Evolutionary conservation across 176 grass and related monocot genomes (phyloP).

Genomic region (Bothriochloa decipiens): DNA sequence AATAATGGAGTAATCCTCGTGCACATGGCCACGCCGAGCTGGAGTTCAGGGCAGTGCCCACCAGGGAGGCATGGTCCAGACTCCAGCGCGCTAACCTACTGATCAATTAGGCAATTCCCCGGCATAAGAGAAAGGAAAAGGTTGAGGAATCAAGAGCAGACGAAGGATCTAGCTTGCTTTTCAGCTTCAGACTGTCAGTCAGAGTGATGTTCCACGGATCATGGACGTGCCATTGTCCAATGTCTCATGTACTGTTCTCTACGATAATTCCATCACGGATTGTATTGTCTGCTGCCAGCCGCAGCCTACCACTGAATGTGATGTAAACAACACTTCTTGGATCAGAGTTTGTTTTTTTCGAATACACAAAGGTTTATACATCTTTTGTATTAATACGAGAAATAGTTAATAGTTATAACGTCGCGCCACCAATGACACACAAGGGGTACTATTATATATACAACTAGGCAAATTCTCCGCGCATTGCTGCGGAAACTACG

Average conservation of each 20-base stretch:
- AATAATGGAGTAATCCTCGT: constrained; percentile 27
- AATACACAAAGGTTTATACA: too few relatives aligned
- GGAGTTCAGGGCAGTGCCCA: not conserved
- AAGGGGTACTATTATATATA: too few relatives aligned
- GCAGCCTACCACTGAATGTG: too few relatives aligned
- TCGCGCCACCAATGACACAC: too few relatives aligned
- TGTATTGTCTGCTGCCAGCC: too few relatives aligned
- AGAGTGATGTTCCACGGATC: not conserved
- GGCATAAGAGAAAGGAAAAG: not conserved
- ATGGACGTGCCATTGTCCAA: not conserved
- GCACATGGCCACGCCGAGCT: constrained; percentile 26
- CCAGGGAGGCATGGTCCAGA: not conserved
- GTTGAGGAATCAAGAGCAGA: not conserved
- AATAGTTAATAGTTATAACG: too few relatives aligned
- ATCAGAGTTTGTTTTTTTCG: too few relatives aligned
- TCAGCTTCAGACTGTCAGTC: not conserved
- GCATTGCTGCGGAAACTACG: too few relatives aligned
- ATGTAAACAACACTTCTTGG: too few relatives aligned
- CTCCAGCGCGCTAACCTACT: constrained; percentile 4
- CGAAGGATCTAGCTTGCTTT: constrained; percentile 19
- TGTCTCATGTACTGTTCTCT: not conserved
- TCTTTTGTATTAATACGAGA: too few relatives aligned
- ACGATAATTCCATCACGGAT: too few relatives aligned
- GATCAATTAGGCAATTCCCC: constrained; percentile 36
- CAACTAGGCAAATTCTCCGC: too few relatives aligned